Evolutionary conservation across 495 filamentous ascomycete species (phyloP).

Genomic region (Penicillium diatomitis): DNA sequence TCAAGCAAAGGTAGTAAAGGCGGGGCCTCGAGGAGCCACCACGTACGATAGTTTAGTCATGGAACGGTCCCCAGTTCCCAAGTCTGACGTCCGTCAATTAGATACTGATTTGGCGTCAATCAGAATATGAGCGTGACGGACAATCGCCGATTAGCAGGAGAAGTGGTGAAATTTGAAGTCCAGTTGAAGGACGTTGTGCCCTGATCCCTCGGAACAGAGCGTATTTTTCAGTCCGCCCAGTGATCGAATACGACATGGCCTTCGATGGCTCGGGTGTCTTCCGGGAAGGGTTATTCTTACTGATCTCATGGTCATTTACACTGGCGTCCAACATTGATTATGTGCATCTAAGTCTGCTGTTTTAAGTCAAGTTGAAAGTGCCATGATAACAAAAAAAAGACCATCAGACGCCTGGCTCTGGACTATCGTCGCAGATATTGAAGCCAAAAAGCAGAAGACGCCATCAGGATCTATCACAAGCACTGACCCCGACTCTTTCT

Average conservation of each 20-base stretch:
- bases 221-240: conserved; percentile 23
- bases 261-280: too few species aligned
- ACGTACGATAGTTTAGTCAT: conserved; percentile 5
- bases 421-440: too few species aligned
- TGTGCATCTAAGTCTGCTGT: too few species aligned
- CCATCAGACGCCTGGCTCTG: too few species aligned
- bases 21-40: not conserved
- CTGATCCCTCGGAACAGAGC: conserved; percentile 15
- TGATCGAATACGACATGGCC: conserved; percentile 2
- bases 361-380: too few species aligned
- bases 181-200: conserved; percentile 10
- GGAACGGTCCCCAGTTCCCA: not conserved
- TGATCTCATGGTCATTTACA: too few species aligned
- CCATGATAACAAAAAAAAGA: too few species aligned
- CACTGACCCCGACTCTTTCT: too few species aligned
- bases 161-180: conserved; percentile 2
- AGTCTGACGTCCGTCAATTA: conserved; percentile 2
- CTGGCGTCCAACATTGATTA: too few species aligned
- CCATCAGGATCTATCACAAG: too few species aligned
- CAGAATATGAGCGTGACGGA: conserved; percentile 3
- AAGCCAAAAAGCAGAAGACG: too few species aligned
- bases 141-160: conserved; percentile 3
- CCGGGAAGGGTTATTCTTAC: too few species aligned
- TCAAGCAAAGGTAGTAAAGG: not conserved
- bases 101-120: conserved; percentile 7